Conservation (phyloP, 495 filamentous ascomycete species). For the Cetradonia linearis region DNA sequence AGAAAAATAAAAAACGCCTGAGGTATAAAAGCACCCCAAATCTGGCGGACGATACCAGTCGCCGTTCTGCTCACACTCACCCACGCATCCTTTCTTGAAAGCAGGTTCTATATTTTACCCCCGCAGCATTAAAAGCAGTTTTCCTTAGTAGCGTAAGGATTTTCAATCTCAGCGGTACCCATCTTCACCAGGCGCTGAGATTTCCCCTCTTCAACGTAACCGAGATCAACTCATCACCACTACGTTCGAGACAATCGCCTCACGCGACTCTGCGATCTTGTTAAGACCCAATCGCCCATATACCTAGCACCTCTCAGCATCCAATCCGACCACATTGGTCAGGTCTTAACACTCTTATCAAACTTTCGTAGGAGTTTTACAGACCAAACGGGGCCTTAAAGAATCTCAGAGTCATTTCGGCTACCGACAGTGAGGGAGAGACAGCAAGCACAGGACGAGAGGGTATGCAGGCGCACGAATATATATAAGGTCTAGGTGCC, state of each 20-base stretch:
- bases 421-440: not conserved
- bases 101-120: not conserved
- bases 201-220: not conserved
- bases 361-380: not conserved
- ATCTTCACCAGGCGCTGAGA: not conserved
- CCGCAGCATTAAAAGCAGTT: not conserved
- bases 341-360: not conserved
- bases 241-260: not conserved
- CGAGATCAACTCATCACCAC: conserved; percentile 12
- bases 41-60: not conserved
- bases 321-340: not conserved
- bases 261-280: not conserved
- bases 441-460: not conserved
- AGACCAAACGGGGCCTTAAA: conserved; percentile 7
- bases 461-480: conserved; percentile 2
- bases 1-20: no score
- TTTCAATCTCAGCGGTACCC: not conserved
- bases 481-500: not conserved
- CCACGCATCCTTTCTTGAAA: not conserved
- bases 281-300: not conserved
- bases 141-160: not conserved
- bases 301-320: not conserved
- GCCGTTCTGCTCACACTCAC: not conserved
- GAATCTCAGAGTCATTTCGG: not conserved
- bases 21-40: no score